Evolutionary conservation across 1,139 yeast species (phyloP).

Genomic region (Taiozyma sp.): DNA sequence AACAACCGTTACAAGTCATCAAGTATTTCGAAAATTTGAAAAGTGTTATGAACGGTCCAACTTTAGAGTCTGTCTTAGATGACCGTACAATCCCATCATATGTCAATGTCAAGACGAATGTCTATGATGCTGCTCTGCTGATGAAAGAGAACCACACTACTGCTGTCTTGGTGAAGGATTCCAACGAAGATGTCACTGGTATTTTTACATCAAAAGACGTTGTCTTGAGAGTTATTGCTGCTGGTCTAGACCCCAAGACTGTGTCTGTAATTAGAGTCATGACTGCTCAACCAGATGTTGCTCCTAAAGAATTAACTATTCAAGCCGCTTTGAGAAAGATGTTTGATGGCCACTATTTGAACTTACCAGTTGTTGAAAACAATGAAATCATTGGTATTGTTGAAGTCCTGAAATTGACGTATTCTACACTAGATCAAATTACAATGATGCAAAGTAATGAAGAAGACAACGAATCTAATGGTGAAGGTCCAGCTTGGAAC

Average conservation of each 20-base stretch:
- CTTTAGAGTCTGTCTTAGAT: slow-evolving; percentile 63
- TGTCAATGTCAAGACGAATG: slow-evolving; percentile 66
- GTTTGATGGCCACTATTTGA: slow-evolving; percentile 87
- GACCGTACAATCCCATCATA: slow-evolving; percentile 60
- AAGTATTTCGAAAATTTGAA: slow-evolving; percentile 74
- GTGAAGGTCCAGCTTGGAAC: slow-evolving; percentile 85
- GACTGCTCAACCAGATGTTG: slow-evolving; percentile 91
- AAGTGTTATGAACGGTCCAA: slow-evolving; percentile 74
- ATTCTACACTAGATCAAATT: slow-evolving; percentile 78
- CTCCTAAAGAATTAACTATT: slow-evolving; percentile 55
- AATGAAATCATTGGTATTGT: slow-evolving; percentile 72
- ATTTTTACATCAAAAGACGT: slow-evolving; percentile 89
- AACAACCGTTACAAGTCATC: slow-evolving; percentile 70
- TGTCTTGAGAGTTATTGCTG: slow-evolving; percentile 83
- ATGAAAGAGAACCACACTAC: slow-evolving; percentile 82
- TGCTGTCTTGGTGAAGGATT: slow-evolving; percentile 73
- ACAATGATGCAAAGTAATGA: slow-evolving; percentile 43
- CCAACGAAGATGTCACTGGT: slow-evolving; percentile 69
- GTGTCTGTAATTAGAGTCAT: slow-evolving; percentile 83
- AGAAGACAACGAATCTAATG: slow-evolving; percentile 31
- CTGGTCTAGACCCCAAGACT: slow-evolving; percentile 76
- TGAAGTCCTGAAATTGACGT: slow-evolving; percentile 78
- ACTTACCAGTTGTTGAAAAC: slow-evolving; percentile 74
- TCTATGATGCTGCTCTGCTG: slow-evolving; percentile 70
- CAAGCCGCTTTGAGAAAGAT: slow-evolving; percentile 84